Evolutionary conservation across 2,329 filamentous ascomycete species (phyloP), one percentile per base, ranked within the genome.

Genomic region (Diplodia seriata): DNA sequence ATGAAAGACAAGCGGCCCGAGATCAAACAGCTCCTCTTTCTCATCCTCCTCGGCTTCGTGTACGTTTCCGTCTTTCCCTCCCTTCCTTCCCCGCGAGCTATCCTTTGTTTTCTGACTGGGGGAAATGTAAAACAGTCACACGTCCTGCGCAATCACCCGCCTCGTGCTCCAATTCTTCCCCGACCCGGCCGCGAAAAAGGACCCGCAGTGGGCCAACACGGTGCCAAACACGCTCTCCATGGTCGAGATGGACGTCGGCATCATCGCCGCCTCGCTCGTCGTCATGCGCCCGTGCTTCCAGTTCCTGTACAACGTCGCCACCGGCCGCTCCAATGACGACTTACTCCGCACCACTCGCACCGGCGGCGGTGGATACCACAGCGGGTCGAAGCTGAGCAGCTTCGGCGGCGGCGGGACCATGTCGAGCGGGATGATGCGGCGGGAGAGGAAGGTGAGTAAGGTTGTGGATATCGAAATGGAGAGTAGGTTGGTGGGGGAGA

Each of bases 221-320:
- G 12, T 59, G 2, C 55, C 47, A 31, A 63, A 63, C 38, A 36
- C 57, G 29, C 23, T 62, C 26, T 49, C 57, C 15, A 50, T 62
- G 57, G 57, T 62, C 26, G 57, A 62, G 12, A 62, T 62, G 57
- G 18, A 62, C 18, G 57, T 62, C 4, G 57, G 57, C 23, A 62
- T 62, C 40, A 62, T 62, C 43, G 57, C 57, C 8, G 57, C 57
- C 26, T 50, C 40, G 18, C 57, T 62, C 14, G 57, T 62, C 43
- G 57, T 62, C 29, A 62, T 62, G 57, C 57, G 57, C 15, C 57
- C 57, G 2, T 62, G 57, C 57, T 50, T 62, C 57, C 57, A 62
- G n/a, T 62, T 62, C 43, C 26, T 50, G 4, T 62, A 62, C 29
- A 62, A 62, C 57, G n/a, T 62, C 9, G 23, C 23, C 26, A 62